phyloP scores from a whole-genome alignment of 306 rosid genomes.

The Glycine tomentella region DNA sequence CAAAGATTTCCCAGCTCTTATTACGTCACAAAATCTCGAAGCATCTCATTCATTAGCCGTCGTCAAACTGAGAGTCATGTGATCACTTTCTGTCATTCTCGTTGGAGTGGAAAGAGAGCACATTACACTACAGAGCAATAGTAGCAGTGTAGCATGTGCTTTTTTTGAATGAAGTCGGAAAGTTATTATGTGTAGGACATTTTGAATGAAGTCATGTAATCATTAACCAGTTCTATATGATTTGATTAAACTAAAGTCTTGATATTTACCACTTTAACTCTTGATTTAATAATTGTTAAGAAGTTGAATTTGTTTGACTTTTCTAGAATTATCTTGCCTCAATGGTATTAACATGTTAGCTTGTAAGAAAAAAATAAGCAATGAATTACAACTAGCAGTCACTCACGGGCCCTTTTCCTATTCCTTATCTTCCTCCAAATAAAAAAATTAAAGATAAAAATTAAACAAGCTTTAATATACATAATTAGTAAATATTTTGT shows the following conservation, averaged over 20 bases:
- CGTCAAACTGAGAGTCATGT: conserved; percentile 32
- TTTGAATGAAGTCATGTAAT: conserved; percentile 21
- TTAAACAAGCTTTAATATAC: not conserved
- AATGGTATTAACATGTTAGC: not conserved
- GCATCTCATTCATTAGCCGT: conserved; percentile 38
- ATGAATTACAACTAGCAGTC: too few species aligned
- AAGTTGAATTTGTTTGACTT: not conserved
- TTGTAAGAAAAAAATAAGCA: too few species aligned
- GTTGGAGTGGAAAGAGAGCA: conserved; percentile 10
- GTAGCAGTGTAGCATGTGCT: conserved; percentile 37
- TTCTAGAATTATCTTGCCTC: not conserved
- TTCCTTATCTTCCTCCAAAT: too few species aligned
- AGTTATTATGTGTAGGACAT: not conserved
- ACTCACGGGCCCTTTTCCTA: too few species aligned
- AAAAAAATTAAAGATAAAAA: not conserved
- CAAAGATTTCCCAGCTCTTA: conserved; percentile 30
- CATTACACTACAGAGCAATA: conserved; percentile 16
- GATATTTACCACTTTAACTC: not conserved
- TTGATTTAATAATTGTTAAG: not conserved
- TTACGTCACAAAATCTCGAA: conserved; percentile 46
- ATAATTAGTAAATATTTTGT: not conserved
- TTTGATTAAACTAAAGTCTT: conserved; percentile 7
- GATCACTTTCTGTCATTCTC: not conserved
- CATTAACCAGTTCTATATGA: not conserved
- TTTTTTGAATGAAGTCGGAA: conserved; percentile 11